Evolutionary conservation across 2,329 filamentous ascomycete species (phyloP).

Genomic region (Fusarium virguliforme): DNA sequence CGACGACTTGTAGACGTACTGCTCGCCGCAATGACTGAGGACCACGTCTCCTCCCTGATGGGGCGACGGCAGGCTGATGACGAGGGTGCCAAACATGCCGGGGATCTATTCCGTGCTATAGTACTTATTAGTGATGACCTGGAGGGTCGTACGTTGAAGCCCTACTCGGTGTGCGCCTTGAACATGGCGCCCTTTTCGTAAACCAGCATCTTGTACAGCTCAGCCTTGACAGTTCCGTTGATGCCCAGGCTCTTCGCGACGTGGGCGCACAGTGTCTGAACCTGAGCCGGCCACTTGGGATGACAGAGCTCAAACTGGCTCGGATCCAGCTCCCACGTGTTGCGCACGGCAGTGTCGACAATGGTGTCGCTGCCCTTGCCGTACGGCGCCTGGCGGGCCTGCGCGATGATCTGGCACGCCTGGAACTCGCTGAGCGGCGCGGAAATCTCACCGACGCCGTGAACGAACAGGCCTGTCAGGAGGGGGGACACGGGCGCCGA

Average conservation of each 20-base stretch:
- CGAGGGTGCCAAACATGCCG: slow-evolving; percentile 67
- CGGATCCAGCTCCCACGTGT: slow-evolving; percentile 62
- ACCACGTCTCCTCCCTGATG: slow-evolving; percentile 65
- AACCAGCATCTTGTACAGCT: slow-evolving; percentile 65
- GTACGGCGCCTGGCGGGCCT: slow-evolving; percentile 54
- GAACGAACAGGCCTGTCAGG: neutral
- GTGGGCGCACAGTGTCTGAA: slow-evolving; percentile 46
- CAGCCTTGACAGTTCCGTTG: slow-evolving; percentile 50
- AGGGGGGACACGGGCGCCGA: neutral
- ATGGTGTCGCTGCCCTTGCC: slow-evolving; percentile 59
- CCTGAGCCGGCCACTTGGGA: slow-evolving; percentile 52
- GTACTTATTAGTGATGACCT: neutral
- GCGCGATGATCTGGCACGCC: slow-evolving; percentile 4
- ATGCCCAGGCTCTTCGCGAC: slow-evolving; percentile 56
- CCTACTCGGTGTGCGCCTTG: slow-evolving; percentile 53
- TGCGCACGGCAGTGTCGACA: slow-evolving; percentile 59
- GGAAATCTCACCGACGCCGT: neutral
- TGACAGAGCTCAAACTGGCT: slow-evolving; percentile 58
- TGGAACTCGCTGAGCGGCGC: slow-evolving; percentile 17
- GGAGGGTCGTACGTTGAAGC: neutral
- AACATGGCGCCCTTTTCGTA: slow-evolving; percentile 68
- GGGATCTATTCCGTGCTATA: slow-evolving; percentile 62
- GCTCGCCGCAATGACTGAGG: slow-evolving; percentile 57
- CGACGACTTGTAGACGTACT: slow-evolving; percentile 54
- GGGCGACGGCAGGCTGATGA: slow-evolving; percentile 64